Conservation (phyloP, 306 rosid genomes). For the Prunus padus region DNA sequence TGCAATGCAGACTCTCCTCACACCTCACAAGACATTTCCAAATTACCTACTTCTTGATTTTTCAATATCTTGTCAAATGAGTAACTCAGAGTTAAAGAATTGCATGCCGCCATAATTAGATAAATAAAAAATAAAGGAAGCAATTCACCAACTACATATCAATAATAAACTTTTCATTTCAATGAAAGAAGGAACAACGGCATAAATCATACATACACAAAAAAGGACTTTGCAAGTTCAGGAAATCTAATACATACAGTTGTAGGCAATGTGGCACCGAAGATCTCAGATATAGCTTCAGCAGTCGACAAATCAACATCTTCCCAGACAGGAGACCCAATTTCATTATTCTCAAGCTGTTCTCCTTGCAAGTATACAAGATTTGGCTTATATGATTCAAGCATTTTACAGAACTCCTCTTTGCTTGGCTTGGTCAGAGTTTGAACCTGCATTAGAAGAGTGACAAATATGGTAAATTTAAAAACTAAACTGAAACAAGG, state of each 20-base stretch:
- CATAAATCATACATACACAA: not conserved
- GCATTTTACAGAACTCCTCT: conserved; percentile 60
- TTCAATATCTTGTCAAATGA: conserved; percentile 10
- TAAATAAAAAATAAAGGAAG: not conserved
- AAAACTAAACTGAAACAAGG: not conserved
- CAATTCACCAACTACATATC: not conserved
- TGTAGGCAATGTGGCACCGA: conserved; percentile 65
- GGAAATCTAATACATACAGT: conserved; percentile 55
- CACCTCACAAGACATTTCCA: conserved; percentile 9
- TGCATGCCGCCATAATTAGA: not conserved
- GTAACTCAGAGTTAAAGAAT: conserved; percentile 10
- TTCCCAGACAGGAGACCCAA: conserved; percentile 79
- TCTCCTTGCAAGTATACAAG: conserved; percentile 89
- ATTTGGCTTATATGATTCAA: conserved; percentile 73
- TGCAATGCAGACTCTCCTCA: conserved; percentile 6
- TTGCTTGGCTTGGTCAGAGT: conserved; percentile 69
- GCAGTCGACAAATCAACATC: conserved; percentile 58
- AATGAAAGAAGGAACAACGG: not conserved
- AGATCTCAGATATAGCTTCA: conserved; percentile 67
- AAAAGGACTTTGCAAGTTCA: conserved; percentile 1
- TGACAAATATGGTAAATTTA: not conserved
- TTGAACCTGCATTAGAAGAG: conserved; percentile 63
- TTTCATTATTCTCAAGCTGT: conserved; percentile 60
- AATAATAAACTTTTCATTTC: not conserved
- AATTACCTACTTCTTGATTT: not conserved